phyloP scores from a whole-genome alignment of 1,139 yeast genomes.

The Kodamaea sp. region DNA sequence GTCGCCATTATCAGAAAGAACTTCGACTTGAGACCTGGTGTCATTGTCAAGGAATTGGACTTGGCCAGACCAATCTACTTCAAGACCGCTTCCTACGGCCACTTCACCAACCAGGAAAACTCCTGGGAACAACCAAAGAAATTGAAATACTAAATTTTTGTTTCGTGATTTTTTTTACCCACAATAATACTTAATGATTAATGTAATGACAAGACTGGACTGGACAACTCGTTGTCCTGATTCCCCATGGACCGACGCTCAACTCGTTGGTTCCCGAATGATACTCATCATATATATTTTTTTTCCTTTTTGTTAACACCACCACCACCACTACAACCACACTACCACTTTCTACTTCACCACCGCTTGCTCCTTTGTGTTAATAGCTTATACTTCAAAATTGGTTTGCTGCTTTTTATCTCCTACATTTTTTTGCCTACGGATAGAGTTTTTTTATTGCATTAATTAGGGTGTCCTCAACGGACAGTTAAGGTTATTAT shows the following conservation, averaged over 20 bases:
- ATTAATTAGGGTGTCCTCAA: slow-evolving; percentile 56
- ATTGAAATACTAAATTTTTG: slow-evolving; percentile 64
- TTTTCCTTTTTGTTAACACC: slow-evolving; percentile 10
- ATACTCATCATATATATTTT: slow-evolving; percentile 4
- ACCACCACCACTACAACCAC: slow-evolving; percentile 8
- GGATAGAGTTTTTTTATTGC: slow-evolving; percentile 50
- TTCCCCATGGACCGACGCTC: slow-evolving; percentile 42
- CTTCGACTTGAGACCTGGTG: slow-evolving; percentile 99
- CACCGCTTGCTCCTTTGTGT: slow-evolving; percentile 7
- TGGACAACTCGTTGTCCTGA: slow-evolving; percentile 4
- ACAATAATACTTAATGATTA: slow-evolving; percentile 36
- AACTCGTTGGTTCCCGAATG: slow-evolving; percentile 45
- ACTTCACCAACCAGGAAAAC: slow-evolving; percentile 98
- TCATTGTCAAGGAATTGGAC: slow-evolving; percentile 92
- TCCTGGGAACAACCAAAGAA: slow-evolving; percentile 98
- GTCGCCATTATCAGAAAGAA: slow-evolving; percentile 88
- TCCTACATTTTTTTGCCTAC: slow-evolving; percentile 19
- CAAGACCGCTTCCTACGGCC: slow-evolving; percentile 99
- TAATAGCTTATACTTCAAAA: slow-evolving; percentile 8
- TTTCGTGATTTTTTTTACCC: slow-evolving; percentile 1
- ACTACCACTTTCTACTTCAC: slow-evolving; percentile 18
- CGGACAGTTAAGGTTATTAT: slow-evolving; percentile 43
- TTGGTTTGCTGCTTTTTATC: slow-evolving; percentile 8
- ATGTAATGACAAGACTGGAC: slow-evolving; percentile 38
- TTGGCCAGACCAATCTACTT: slow-evolving; percentile 98